These are phyloP conservation scores for Hyphochytrium catenoides DNA, from an alignment of 352 stramenopile species.

Conservation along the genomic window DNA sequence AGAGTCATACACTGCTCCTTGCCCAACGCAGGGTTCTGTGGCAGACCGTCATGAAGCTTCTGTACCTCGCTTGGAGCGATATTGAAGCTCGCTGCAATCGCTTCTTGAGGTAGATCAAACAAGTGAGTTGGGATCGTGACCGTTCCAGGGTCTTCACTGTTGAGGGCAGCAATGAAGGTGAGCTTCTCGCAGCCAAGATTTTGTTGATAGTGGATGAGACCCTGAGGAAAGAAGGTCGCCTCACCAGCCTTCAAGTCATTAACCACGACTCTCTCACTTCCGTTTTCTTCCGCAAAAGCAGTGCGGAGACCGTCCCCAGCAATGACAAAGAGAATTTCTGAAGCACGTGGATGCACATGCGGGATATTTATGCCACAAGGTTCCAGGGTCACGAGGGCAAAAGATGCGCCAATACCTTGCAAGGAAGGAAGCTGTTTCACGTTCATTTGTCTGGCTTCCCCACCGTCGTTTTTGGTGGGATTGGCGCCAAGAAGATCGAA, in stretches of 20 bases:
- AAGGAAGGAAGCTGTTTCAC: constrained; percentile 5
- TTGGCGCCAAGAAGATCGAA: too few species aligned
- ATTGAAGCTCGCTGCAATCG: too few species aligned
- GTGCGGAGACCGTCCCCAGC: constrained; percentile 3
- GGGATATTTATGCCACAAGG: constrained; percentile 12
- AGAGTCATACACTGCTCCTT: too few species aligned
- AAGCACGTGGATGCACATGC: constrained; percentile 10
- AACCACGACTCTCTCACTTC: constrained; percentile 5
- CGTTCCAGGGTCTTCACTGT: constrained; percentile 8
- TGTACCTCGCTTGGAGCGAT: too few species aligned
- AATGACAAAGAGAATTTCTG: constrained; percentile 9
- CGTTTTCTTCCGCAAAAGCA: constrained; percentile 12
- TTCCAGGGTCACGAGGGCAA: constrained; percentile 6
- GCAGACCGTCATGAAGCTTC: too few species aligned
- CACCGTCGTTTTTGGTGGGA: too few species aligned
- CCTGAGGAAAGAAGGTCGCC: constrained; percentile 10
- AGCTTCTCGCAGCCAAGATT: constrained; percentile 8
- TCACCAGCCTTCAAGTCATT: constrained; percentile 5
- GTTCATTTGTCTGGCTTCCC: too few species aligned
- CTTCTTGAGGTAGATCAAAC: too few species aligned
- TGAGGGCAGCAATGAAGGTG: constrained; percentile 7
- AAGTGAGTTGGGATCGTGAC: too few species aligned
- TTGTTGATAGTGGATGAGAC: constrained; percentile 12
- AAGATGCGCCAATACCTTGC: constrained; percentile 4
- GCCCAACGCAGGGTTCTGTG: too few species aligned